A percentile compares a stretch with the other conserved stretches of the same genome.
Conservation (phyloP, 306 rosid genomes). For the Abrus pulchellus region DNA sequence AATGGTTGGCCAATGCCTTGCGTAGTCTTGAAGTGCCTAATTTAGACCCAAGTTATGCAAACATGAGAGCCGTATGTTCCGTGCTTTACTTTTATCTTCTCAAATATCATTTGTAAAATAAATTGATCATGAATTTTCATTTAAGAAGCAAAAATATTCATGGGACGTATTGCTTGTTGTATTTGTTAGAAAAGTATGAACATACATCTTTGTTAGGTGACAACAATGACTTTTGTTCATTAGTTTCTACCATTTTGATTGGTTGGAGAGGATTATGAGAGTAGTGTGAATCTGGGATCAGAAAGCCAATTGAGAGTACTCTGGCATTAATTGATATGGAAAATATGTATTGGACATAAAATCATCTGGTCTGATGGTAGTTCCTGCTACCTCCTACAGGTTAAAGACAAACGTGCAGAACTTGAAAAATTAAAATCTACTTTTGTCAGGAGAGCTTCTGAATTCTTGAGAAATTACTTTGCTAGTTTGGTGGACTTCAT, state of each 20-base stretch:
- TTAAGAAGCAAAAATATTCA: constrained; percentile 26
- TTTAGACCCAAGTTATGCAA: constrained; percentile 81
- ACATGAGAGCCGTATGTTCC: constrained; percentile 86
- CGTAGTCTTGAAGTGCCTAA: constrained; percentile 82
- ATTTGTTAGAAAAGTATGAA: constrained; percentile 13
- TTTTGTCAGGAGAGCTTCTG: constrained; percentile 98
- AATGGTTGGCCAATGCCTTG: constrained; percentile 91
- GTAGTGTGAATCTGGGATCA: constrained; percentile 32
- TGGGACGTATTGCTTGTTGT: constrained; percentile 6
- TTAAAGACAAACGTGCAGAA: constrained; percentile 92
- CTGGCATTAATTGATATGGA: background rate
- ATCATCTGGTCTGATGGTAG: constrained; percentile 42
- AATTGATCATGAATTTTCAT: constrained; percentile 22
- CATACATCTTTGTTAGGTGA: background rate
- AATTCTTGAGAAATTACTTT: constrained; percentile 91
- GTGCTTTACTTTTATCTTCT: constrained; percentile 40
- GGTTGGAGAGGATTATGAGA: constrained; percentile 28
- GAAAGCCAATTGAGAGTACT: constrained; percentile 2
- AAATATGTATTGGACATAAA: constrained; percentile 27
- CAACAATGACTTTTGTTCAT: constrained; percentile 28
- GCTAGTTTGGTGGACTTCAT: constrained; percentile 98
- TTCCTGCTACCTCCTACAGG: constrained; percentile 61
- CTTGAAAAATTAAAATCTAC: constrained; percentile 92
- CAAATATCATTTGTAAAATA: constrained; percentile 27
- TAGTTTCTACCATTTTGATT: constrained; percentile 37